Evolutionary conservation across 2,329 filamentous ascomycete species (phyloP).

Genomic region (Verticillium nonalfalfae): DNA sequence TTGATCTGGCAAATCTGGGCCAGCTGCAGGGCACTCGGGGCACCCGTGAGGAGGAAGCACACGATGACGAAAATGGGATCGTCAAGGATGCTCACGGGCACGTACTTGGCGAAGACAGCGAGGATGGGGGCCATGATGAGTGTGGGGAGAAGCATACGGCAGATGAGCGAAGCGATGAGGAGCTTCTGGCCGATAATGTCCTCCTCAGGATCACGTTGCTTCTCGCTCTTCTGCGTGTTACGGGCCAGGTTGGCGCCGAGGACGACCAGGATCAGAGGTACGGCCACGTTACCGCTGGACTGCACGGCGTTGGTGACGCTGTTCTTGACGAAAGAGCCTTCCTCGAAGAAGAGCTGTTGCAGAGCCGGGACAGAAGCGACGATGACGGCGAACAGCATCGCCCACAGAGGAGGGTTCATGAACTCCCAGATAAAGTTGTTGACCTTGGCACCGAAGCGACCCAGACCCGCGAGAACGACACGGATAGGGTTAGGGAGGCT

Average conservation of each 20-base stretch:
- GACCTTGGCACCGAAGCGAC: slow-evolving; percentile 35
- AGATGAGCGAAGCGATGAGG: slow-evolving; percentile 76
- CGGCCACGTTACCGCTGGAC: slow-evolving; percentile 84
- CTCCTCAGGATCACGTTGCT: slow-evolving; percentile 64
- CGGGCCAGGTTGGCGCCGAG: slow-evolving; percentile 90
- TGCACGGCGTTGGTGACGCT: slow-evolving; percentile 83
- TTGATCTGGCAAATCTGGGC: slow-evolving; percentile 99
- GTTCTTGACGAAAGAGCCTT: slow-evolving; percentile 86
- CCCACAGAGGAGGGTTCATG: slow-evolving; percentile 98
- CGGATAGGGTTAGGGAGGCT: slow-evolving; percentile 37
- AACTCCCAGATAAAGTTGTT: slow-evolving; percentile 74
- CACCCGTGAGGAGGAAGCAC: slow-evolving; percentile 91
- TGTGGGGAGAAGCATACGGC: slow-evolving; percentile 88
- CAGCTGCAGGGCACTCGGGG: slow-evolving; percentile 86
- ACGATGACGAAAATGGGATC: slow-evolving; percentile 98
- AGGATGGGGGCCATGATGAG: slow-evolving; percentile 87
- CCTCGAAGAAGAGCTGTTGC: slow-evolving; percentile 79
- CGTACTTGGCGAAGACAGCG: slow-evolving; percentile 80
- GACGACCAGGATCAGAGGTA: slow-evolving; percentile 91
- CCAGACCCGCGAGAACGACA: slow-evolving; percentile 19
- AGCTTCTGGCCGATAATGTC: slow-evolving; percentile 64
- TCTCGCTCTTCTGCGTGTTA: slow-evolving; percentile 71
- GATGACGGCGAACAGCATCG: slow-evolving; percentile 86
- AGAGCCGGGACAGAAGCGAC: slow-evolving; percentile 82
- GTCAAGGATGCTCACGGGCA: slow-evolving; percentile 88